Conservation (phyloP, 768 basidiomycete genomes). For the Peribolospora baueri region DNA sequence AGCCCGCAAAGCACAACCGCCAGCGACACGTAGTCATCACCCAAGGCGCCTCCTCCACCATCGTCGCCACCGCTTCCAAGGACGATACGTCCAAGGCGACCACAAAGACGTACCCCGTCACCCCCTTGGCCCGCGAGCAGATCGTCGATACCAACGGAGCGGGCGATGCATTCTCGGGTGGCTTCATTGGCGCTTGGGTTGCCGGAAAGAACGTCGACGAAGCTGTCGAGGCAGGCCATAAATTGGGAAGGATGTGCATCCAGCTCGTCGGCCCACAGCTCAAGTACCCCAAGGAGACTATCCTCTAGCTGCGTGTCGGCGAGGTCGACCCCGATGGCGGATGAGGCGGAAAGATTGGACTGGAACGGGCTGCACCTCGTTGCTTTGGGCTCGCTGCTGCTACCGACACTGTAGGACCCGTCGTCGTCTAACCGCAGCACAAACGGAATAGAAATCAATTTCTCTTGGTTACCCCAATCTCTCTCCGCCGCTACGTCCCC, state of each 20-base stretch:
- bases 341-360: no score
- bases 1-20: slow-evolving; percentile 23
- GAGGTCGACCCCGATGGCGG: no score
- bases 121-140: slow-evolving; percentile 31
- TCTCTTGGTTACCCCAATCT: no score
- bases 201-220: slow-evolving; percentile 53
- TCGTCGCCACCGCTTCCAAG: slow-evolving; percentile 40
- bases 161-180: slow-evolving; percentile 91
- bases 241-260: slow-evolving; percentile 62
- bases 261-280: slow-evolving; percentile 32
- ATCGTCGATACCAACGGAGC: slow-evolving; percentile 97
- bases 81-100: slow-evolving; percentile 28
- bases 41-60: slow-evolving; percentile 56
- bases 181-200: slow-evolving; percentile 67
- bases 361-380: no score
- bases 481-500: no score
- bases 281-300: no score
- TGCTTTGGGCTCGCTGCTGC: no score
- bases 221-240: slow-evolving; percentile 62
- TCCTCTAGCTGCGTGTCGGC: no score
- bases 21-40: slow-evolving; percentile 74
- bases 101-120: slow-evolving; percentile 31
- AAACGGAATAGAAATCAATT: no score
- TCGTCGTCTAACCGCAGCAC: no score
- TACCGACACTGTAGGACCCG: no score